Base-by-base conservation (phyloP, 495 filamentous ascomycete genomes). In the Hyaloscypha hepaticicola region DNA sequence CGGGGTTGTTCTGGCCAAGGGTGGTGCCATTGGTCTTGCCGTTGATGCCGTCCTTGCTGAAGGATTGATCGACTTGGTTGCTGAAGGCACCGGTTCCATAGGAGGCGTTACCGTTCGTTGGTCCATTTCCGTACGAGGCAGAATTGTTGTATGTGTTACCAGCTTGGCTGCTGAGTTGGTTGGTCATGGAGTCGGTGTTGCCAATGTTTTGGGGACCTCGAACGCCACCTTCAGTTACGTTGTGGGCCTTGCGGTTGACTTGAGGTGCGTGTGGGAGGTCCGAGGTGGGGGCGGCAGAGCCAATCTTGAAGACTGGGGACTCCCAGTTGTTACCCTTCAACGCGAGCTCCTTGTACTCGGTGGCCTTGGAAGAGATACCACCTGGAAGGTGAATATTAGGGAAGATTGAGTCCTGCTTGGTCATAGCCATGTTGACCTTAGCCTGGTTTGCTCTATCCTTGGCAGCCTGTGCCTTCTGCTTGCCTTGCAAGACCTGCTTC, bases 281-380 rank as follows among this genome's bases (percentile, higher is more conserved):
- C 34, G 76, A 79, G 16, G 90, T 89, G 77, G 89, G 86, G 5
- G 81, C 70, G 7, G 94, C 92, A n/a, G 76, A 80, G 58, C 95
- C 96, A 66, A 98, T 88, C 70, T 84, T 87, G 82, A 99, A 99
- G 71, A 99, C 86, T 31, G 96, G 92, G 29, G 89, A 94, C 78
- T 97, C 88, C 95, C 95, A 99, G 75, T 87, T 88, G 69, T 97
- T 89, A 56, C 96, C 95, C 82, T 92, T 92, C 60, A 80, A 78
- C 16, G 95, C 91, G 45, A 97, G 80, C 50, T 97, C 87, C 75
- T 87, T 92, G 81, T 94, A 98, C 76, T 97, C 90, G 59, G 94
- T 96, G 22, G 95, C 94, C 84, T 97, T 97, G 78, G 84, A 89
- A 61, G 90, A 92, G 75, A 97, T 93, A 64, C 93, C 93, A 60